Evolutionary conservation across 1,284 basidiomycete species (phyloP), one percentile per base, ranked within the genome.

Genomic region (Termitomyces sp.): DNA sequence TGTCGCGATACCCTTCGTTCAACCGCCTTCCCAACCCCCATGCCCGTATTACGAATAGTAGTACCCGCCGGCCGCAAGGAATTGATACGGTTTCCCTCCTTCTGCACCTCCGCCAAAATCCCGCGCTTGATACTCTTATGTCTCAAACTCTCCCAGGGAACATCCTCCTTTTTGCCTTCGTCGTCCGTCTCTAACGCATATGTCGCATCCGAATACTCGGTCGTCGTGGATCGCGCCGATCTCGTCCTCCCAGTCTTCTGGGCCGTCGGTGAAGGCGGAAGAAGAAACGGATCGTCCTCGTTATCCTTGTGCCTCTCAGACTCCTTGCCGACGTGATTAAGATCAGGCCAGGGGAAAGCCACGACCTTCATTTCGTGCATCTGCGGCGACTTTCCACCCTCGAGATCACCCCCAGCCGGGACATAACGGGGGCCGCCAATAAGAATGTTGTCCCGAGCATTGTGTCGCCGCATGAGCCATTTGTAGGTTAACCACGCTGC

Each of bases 111-210:
- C 48, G 68, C 69, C 17, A 73, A 52, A n/a, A 73, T 70, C 15
- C 67, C 69, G 8, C 70, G 67, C 34, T 68, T 68, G 54, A 71
- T 71, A 56, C 69, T 70, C 58, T 71, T 68, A 51, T 70, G 70
- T 10, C 69, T 64, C n/a, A 72, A 61, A 42, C 62, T 67, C 52
- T 71, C 71, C 68, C 68, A 72, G 0, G 70, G 69, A 17, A 62
- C 48, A 34, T 66, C 54, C 42, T 60, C 58, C 42, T 51, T 56
- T 47, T 34, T 48, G 2, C 48, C 44, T 21, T 52, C 52, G 19
- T 54, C 48, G 17, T 56, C 47, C 44, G 42, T 47, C 31, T 58
- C 53, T 13, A 51, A 24, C 17, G 40, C 19, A 40, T 33, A 66
- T 0, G 67, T 69, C 2, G 62, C 52, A 34, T 64, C 60, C 19